phyloP scores from a whole-genome alignment of 331 rosid species.

The Pyrus hybrid region DNA sequence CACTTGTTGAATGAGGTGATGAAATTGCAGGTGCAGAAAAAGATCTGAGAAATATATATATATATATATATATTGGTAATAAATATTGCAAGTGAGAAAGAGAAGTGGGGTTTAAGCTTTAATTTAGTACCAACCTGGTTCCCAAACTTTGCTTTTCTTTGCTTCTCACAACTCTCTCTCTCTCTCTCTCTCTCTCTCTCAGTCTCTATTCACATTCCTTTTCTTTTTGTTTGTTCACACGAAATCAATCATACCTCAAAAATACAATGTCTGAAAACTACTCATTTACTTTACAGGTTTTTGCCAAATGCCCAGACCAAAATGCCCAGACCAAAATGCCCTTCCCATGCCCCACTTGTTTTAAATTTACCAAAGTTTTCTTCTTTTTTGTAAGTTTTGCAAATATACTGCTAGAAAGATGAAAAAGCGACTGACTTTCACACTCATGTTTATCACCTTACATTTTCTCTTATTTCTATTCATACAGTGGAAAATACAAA shows the following conservation, averaged over 20 bases:
- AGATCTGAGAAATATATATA: background rate
- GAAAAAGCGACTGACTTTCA: too few relatives aligned
- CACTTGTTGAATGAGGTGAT: slow-evolving; percentile 15
- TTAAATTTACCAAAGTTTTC: background rate
- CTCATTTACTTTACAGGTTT: background rate
- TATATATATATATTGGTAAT: background rate
- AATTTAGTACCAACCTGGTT: slow-evolving; percentile 38
- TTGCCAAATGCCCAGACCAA: slow-evolving; percentile 8
- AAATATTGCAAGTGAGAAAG: slow-evolving; percentile 27
- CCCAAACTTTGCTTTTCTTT: slow-evolving; percentile 34
- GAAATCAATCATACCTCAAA: slow-evolving; percentile 12
- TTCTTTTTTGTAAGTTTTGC: background rate
- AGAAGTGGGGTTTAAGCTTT: slow-evolving; percentile 37
- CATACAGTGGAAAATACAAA: too few relatives aligned
- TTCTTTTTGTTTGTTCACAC: slow-evolving; percentile 22
- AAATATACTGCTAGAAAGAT: background rate
- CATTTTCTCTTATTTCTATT: too few relatives aligned
- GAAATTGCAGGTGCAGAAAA: slow-evolving; percentile 19
- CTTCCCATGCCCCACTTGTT: background rate
- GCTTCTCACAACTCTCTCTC: slow-evolving; percentile 51
- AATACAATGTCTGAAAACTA: slow-evolving; percentile 4
- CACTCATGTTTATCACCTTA: too few relatives aligned
- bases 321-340: too few relatives aligned
- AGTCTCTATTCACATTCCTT: background rate
- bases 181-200: slow-evolving; percentile 26